A percentile compares a stretch with the other conserved stretches of the same genome.
These are phyloP conservation scores for Rhodamnia argentea DNA, from an alignment of 345 rosid species.

Conservation along the genomic window DNA sequence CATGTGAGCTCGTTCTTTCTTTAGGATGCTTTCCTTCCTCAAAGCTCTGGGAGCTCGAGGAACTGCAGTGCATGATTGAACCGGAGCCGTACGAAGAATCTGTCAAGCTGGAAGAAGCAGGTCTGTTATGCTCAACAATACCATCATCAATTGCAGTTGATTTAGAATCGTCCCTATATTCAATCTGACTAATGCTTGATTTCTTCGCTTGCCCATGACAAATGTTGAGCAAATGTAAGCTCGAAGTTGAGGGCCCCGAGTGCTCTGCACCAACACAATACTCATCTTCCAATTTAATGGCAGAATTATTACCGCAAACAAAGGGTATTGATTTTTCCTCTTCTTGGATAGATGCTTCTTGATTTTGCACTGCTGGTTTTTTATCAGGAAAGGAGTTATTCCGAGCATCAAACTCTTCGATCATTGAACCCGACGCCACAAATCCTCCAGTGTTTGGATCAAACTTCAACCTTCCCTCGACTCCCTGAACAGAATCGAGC, in stretches of 20 bases:
- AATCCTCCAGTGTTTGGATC: constrained; percentile 63
- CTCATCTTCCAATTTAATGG: constrained; percentile 46
- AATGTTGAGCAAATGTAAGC: not conserved
- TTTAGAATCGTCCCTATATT: not conserved
- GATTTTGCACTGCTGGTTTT: constrained; percentile 2
- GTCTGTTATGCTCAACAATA: constrained; percentile 30
- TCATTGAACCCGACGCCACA: constrained; percentile 41
- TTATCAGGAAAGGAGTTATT: constrained; percentile 15
- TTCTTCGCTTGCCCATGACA: not conserved
- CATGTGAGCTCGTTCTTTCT: constrained; percentile 12
- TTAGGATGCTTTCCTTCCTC: constrained; percentile 31
- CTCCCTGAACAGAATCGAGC: constrained; percentile 81
- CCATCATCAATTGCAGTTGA: constrained; percentile 25
- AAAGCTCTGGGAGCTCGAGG: constrained; percentile 45
- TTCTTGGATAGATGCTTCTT: constrained; percentile 11
- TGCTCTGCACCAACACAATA: constrained; percentile 10
- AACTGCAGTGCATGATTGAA: constrained; percentile 34
- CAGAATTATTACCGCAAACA: constrained; percentile 13
- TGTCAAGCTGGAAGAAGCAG: constrained; percentile 41
- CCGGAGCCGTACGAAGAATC: constrained; percentile 67
- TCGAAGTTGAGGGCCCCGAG: not conserved
- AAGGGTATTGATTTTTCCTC: constrained; percentile 2
- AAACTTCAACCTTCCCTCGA: constrained; percentile 70
- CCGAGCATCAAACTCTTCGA: constrained; percentile 30
- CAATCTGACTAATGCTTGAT: not conserved